phyloP scores from a whole-genome alignment of 2,329 filamentous ascomycete species.

The Dothideomycetes sp. region DNA sequence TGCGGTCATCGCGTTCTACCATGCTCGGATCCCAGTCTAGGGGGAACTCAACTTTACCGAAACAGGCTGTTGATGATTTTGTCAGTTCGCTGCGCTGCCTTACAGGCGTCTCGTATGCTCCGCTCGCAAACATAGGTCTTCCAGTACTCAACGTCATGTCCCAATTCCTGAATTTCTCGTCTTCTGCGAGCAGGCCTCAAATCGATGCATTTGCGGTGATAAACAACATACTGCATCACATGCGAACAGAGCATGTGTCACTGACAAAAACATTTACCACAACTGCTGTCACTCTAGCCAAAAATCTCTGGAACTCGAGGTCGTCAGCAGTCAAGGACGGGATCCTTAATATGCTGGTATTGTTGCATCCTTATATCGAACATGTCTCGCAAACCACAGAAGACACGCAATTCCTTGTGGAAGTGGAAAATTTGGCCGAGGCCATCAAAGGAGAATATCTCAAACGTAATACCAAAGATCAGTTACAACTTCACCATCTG shows the following conservation, averaged over 20 bases:
- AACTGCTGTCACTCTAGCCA: conserved; percentile 60
- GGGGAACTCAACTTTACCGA: conserved; percentile 2
- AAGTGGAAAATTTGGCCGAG: conserved; percentile 58
- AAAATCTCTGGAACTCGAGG: conserved; percentile 68
- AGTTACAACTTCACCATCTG: conserved; percentile 71
- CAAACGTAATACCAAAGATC: conserved; percentile 58
- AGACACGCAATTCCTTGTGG: conserved; percentile 17
- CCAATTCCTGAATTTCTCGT: conserved; percentile 42
- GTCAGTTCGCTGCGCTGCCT: conserved; percentile 22
- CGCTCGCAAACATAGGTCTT: conserved; percentile 40
- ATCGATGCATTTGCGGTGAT: conserved; percentile 66
- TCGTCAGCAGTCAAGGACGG: conserved; percentile 59
- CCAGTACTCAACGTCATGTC: conserved; percentile 49
- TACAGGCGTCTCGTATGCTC: conserved; percentile 24
- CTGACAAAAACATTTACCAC: conserved; percentile 53
- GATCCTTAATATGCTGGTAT: conserved; percentile 62
- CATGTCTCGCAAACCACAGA: conserved; percentile 23
- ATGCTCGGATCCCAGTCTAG: conserved; percentile 16
- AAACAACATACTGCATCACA: conserved; percentile 58
- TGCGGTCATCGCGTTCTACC: conserved; percentile 21
- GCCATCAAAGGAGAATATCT: conserved; percentile 71
- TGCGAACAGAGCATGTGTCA: conserved; percentile 58
- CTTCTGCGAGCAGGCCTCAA: conserved; percentile 54
- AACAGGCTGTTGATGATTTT: conserved; percentile 24
- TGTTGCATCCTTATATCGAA: conserved; percentile 39